Evolutionary conservation across 352 stramenopile genomes (phyloP), one percentile per base, ranked within the genome.

Genomic region (Phytophthora aleatoria): DNA sequence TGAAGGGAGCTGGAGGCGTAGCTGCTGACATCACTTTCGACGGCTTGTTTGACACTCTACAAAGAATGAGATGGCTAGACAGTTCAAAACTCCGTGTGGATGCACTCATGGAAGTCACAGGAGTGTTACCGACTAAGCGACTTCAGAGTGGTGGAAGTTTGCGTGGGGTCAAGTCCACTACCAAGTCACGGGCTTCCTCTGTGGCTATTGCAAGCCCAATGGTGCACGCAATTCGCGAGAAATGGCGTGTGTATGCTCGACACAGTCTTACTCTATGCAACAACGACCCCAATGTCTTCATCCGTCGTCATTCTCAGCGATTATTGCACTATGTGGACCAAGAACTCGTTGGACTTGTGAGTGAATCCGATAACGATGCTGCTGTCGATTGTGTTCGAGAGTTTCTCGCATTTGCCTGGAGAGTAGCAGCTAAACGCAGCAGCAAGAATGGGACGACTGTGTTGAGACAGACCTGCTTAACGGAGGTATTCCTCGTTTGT

Each of bases 241-340:
- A 74, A 24, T 89, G 82, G 77, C 59, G 47, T 1, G 44, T 76
- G 9, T 62, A 84, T 26, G 57, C 71, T 26, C 69, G 61, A 5
- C 57, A 71, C 20, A 77, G 56, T 15, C 51, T 87, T 1, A 61
- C 61, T 2, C 5, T 91, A 8, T 81, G 71, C 15, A 78, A 74
- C 30, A 85, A 85, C 44, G 82, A 91, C 42, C 79, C 73, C 1
- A 91, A 91, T 38, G 38, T 71, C 11, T 87, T 84, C 24, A 55
- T 84, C 15, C 72, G 77, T 13, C 73, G 63, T 2, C 67, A 77
- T 33, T 70, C 45, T 43, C 52, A 61, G 44, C 50, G 57, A 28
- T 45, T 71, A 30, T 41, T 67, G 12, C 58, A 61, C 35, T 64
- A 24, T 3, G 71, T 77, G 33, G 65, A 71, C 7, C 59, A 68